Percentiles rank a stretch among this genome's conserved stretches.
These are phyloP conservation scores for Phytophthora pinifolia DNA, from an alignment of 352 stramenopile genomes.

Conservation along the genomic window DNA sequence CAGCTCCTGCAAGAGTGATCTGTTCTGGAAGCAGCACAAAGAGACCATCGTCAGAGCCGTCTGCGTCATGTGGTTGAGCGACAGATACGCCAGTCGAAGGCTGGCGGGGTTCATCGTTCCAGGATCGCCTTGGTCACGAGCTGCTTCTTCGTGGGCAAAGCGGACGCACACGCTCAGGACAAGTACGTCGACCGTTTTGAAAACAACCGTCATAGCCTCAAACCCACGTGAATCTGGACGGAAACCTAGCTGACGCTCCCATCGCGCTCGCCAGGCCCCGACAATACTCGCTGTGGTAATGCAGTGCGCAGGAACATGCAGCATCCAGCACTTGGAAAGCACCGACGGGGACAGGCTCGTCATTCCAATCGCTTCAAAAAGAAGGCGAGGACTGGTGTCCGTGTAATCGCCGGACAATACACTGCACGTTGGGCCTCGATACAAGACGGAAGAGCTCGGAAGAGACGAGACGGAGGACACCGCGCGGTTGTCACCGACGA, in stretches of 20 bases:
- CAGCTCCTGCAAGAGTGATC: conserved; percentile 34
- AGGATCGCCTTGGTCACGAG: background rate
- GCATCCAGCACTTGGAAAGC: conserved; percentile 19
- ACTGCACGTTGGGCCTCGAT: conserved; percentile 7
- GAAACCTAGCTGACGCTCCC: conserved; percentile 26
- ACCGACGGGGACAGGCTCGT: conserved; percentile 24
- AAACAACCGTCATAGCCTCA: conserved; percentile 28
- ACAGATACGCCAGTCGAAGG: conserved; percentile 36
- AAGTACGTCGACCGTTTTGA: conserved; percentile 29
- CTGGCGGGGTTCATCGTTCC: background rate
- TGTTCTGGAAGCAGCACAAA: conserved; percentile 41
- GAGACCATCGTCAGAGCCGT: conserved; percentile 36
- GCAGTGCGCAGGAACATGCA: conserved; percentile 18
- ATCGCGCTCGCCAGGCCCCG: conserved; percentile 15
- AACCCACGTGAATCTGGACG: conserved; percentile 12
- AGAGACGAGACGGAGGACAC: conserved; percentile 9
- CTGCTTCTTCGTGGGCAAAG: conserved; percentile 31
- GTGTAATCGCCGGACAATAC: conserved; percentile 16
- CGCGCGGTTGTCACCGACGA: conserved; percentile 21
- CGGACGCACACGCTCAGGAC: conserved; percentile 30
- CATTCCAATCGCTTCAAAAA: conserved; percentile 29
- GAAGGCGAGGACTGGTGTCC: conserved; percentile 8
- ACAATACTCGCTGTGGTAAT: conserved; percentile 29
- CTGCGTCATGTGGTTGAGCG: conserved; percentile 46
- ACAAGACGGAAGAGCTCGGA: conserved; percentile 14